Conservation (phyloP, 306 rosid genomes). For the Cucurbita ficifolia region DNA sequence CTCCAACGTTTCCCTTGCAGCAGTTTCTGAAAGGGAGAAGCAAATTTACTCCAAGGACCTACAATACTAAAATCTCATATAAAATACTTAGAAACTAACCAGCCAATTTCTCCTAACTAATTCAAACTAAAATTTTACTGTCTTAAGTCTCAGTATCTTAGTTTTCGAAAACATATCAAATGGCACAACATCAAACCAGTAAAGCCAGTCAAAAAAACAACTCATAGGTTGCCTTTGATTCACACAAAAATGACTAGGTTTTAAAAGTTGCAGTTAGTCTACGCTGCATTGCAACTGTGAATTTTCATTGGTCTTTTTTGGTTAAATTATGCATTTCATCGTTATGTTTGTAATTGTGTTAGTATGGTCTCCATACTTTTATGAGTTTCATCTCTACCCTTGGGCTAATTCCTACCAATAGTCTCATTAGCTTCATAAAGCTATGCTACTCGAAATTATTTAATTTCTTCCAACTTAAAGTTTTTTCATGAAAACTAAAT, state of each 20-base stretch:
- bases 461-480: no score
- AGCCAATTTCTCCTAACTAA: background rate
- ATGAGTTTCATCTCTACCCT: no score
- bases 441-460: no score
- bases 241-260: background rate
- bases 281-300: background rate
- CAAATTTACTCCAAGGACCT: background rate
- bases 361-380: no score
- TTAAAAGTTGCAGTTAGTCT: background rate
- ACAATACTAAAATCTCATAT: background rate
- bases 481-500: no score
- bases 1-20: slow-evolving; percentile 81
- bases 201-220: background rate
- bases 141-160: background rate
- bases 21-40: slow-evolving; percentile 32
- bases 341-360: no score
- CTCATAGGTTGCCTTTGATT: background rate
- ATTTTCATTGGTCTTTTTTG: no score
- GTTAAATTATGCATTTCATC: no score
- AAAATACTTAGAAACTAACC: background rate
- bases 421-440: no score
- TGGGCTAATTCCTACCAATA: no score
- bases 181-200: background rate
- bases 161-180: background rate
- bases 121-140: background rate